Base-by-base conservation (phyloP, 1,284 basidiomycete genomes). In the Irpex sp. region DNA sequence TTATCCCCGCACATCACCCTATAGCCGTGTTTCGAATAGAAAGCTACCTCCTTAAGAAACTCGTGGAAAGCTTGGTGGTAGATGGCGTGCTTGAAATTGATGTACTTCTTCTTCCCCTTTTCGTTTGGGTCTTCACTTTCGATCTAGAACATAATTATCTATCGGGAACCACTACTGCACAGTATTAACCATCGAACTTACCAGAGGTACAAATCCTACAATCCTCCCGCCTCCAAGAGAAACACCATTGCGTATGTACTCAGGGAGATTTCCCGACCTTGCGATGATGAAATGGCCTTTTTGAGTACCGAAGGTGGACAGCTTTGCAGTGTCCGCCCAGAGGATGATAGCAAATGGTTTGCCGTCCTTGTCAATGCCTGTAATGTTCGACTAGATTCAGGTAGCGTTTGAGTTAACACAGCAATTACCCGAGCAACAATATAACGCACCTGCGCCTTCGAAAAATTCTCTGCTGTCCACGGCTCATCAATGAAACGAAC, bases 231-330 rank as follows among this genome's bases (percentile, higher is more conserved):
- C 75, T 2, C 77, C 77, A 18, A 74, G 5, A 0, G 71, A 72
- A 1, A 66, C 56, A 1, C 75, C 64, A 69, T 81, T 81, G 1
- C 69, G 57, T 21, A 81, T 75, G 0, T 72, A 51, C 0, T 60
- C 48, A 0, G 74, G 74, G 1, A 82, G 63, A 64, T 79, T 78
- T 0, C 65, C 74, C 56, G 71, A 67, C 5, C 69, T 61, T 0
- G 71, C 76, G n/a, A 80, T 63, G 0, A 81, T 72, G 0, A 78
- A 77, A 65, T 81, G 78, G 0, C 72, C 78, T 54, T 77, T 77
- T 4, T 62, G 68, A 0, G 71, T 78, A 0, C 76, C 76, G 67
- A 80, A 80, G 1, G 71, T 72, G 1, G 77, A 80, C 0, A 80
- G 65, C 19, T 74, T 72, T 1, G 74, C 74, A 59, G 80, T 81